phyloP scores from a whole-genome alignment of 805 yeast genomes.

The Dipodascopsis uninucleata region DNA sequence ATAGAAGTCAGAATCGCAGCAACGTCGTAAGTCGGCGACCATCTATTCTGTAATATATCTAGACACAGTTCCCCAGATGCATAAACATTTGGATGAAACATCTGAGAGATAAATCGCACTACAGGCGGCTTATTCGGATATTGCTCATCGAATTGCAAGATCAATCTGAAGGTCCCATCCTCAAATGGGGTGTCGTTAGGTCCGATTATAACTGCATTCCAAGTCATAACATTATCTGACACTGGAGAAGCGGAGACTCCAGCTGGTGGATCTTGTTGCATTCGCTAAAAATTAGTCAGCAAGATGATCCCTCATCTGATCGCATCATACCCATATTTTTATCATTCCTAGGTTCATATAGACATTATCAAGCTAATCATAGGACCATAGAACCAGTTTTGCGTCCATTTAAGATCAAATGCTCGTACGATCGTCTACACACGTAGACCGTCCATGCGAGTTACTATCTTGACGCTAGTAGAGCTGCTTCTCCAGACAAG shows the following conservation, averaged over 20 bases:
- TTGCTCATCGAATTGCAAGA: slow-evolving; percentile 89
- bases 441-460: too few species aligned
- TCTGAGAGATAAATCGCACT: slow-evolving; percentile 84
- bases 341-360: too few species aligned
- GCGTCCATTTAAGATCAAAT: too few species aligned
- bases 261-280: slow-evolving; percentile 97
- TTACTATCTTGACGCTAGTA: too few species aligned
- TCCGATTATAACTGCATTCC: slow-evolving; percentile 97
- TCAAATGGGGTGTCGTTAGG: slow-evolving; percentile 98
- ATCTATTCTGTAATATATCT: slow-evolving; percentile 92
- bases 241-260: slow-evolving; percentile 97
- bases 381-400: too few species aligned
- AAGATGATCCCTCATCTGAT: slow-evolving; percentile 5
- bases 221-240: slow-evolving; percentile 94
- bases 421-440: too few species aligned
- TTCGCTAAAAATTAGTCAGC: too few species aligned
- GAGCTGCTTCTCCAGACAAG: too few species aligned
- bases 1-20: slow-evolving; percentile 91
- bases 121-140: slow-evolving; percentile 96
- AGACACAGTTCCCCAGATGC: slow-evolving; percentile 93
- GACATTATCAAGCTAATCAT: too few species aligned
- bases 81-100: slow-evolving; percentile 98
- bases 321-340: too few species aligned
- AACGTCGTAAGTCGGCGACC: slow-evolving; percentile 98
- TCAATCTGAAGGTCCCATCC: slow-evolving; percentile 90